These are phyloP conservation scores for Paulownia fortunei DNA, from an alignment of 257 asterid genomes.

Conservation along the genomic window DNA sequence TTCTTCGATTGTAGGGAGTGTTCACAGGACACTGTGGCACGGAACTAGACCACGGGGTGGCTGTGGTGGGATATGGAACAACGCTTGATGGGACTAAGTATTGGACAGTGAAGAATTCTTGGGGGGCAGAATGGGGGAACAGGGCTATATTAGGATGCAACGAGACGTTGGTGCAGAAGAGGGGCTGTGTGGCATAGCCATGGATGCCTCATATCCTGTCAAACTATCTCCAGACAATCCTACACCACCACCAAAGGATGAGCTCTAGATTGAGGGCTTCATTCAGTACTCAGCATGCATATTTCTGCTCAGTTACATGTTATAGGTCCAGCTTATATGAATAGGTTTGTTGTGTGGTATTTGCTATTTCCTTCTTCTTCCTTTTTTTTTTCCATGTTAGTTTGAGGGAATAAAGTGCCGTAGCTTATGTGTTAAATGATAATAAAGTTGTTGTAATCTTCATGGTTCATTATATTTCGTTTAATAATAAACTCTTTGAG, in stretches of 20 bases:
- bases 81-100: constrained; percentile 69
- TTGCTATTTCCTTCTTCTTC: not conserved
- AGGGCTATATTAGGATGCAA: constrained; percentile 68
- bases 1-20: constrained; percentile 57
- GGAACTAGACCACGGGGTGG: constrained; percentile 85
- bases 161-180: constrained; percentile 50
- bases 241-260: constrained; percentile 54
- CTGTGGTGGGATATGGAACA: constrained; percentile 71
- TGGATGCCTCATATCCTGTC: constrained; percentile 77
- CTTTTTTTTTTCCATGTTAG: not conserved
- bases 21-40: constrained; percentile 63
- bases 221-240: constrained; percentile 63
- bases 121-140: constrained; percentile 77
- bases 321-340: not conserved
- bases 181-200: constrained; percentile 78
- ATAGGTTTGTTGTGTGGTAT: not conserved
- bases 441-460: not conserved
- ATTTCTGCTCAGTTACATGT: too few relatives aligned
- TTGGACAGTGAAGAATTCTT: constrained; percentile 80
- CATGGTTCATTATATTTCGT: not conserved
- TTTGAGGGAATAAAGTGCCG: constrained; percentile 30
- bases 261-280: constrained; percentile 46
- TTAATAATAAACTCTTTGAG: not conserved
- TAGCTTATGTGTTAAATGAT: not conserved
- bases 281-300: too few relatives aligned